These are phyloP conservation scores for Chernovozyma sophiae-reginae DNA, from an alignment of 1,139 yeast genomes.

Conservation along the genomic window DNA sequence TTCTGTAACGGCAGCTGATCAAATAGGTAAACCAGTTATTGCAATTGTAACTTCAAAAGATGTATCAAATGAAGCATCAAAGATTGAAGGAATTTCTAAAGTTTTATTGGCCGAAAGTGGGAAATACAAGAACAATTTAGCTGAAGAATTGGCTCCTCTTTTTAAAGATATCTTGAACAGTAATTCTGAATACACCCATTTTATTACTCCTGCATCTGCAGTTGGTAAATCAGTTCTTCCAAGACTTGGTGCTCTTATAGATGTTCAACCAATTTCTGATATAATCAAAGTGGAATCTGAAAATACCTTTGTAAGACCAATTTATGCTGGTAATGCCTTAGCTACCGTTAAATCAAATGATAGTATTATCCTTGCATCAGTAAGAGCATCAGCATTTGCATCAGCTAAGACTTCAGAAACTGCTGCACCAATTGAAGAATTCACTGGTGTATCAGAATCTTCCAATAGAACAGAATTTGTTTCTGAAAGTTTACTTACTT, in stretches of 20 bases:
- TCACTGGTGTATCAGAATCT: conserved; percentile 29
- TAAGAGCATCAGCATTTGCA: conserved; percentile 82
- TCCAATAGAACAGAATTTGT: conserved; percentile 51
- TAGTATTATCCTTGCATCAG: conserved; percentile 60
- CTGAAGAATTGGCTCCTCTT: conserved; percentile 65
- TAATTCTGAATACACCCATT: conserved; percentile 54
- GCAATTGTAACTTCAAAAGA: conserved; percentile 59
- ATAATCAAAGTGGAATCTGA: conserved; percentile 62
- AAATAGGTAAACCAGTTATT: conserved; percentile 60
- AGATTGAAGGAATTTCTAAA: conserved; percentile 39
- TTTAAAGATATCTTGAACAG: conserved; percentile 43
- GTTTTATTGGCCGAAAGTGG: conserved; percentile 46
- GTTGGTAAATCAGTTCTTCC: conserved; percentile 87
- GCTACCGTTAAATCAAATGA: conserved; percentile 77
- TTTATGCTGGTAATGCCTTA: conserved; percentile 93
- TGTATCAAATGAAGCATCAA: conserved; percentile 39
- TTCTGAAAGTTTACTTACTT: conserved; percentile 65
- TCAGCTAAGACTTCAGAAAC: conserved; percentile 42
- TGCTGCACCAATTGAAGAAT: conserved; percentile 50
- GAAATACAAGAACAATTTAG: conserved; percentile 53
- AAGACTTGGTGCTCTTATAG: conserved; percentile 78
- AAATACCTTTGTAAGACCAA: conserved; percentile 83
- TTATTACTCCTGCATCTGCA: conserved; percentile 77
- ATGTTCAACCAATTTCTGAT: conserved; percentile 85
- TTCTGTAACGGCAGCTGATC: conserved; percentile 60